These are phyloP conservation scores for Elsinoe ampelina DNA, from an alignment of 2,329 filamentous ascomycete species.

Conservation along the genomic window DNA sequence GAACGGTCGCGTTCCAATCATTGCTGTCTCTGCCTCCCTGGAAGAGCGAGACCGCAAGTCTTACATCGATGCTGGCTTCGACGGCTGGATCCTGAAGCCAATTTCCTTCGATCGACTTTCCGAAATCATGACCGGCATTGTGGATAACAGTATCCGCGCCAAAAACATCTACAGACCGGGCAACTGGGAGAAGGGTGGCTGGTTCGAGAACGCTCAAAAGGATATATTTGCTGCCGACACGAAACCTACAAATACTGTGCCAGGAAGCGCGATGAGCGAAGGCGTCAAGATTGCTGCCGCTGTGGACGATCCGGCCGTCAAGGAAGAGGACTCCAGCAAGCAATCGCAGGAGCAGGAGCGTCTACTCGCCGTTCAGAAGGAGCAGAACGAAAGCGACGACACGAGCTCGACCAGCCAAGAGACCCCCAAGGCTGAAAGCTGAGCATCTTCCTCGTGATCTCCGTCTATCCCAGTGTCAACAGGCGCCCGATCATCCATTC, in stretches of 20 bases:
- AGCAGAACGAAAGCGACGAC: slow-evolving; percentile 9
- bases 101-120: slow-evolving; percentile 71
- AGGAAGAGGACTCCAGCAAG: slow-evolving; percentile 25
- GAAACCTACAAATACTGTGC: slow-evolving; percentile 21
- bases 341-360: slow-evolving; percentile 27
- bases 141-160: slow-evolving; percentile 48
- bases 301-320: slow-evolving; percentile 25
- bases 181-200: slow-evolving; percentile 77
- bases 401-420: neutral
- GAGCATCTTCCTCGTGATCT: neutral
- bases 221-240: slow-evolving; percentile 32
- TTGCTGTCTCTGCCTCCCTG: slow-evolving; percentile 78
- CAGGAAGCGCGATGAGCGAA: slow-evolving; percentile 20
- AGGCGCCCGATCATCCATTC: too few relatives aligned
- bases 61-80: slow-evolving; percentile 73
- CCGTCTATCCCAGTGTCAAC: neutral
- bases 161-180: slow-evolving; percentile 61
- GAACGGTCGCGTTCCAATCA: slow-evolving; percentile 66
- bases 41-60: slow-evolving; percentile 57
- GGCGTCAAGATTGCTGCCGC: slow-evolving; percentile 26
- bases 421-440: neutral
- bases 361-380: slow-evolving; percentile 17
- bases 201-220: slow-evolving; percentile 51
- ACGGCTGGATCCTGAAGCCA: slow-evolving; percentile 85
- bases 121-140: slow-evolving; percentile 59